phyloP scores from a whole-genome alignment of 2,329 filamentous ascomycete species.

The Aaosphaeria pasadenensis region DNA sequence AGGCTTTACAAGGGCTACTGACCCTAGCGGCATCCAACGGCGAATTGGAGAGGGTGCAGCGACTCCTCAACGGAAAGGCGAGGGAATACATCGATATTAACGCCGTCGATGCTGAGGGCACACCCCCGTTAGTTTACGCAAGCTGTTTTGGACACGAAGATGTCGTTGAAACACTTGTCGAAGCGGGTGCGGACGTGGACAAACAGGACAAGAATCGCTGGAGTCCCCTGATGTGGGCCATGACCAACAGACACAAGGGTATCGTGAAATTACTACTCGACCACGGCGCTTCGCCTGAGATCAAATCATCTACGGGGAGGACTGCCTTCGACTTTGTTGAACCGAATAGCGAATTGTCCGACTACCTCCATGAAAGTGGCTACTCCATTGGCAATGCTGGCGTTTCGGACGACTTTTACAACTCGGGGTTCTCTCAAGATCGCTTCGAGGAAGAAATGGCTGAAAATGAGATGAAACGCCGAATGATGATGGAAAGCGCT shows the following conservation, averaged over 20 bases:
- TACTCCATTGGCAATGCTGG: constrained; percentile 83
- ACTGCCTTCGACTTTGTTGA: constrained; percentile 95
- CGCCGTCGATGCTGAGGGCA: constrained; percentile 87
- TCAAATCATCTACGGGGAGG: constrained; percentile 89
- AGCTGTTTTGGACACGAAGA: constrained; percentile 96
- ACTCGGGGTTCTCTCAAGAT: constrained; percentile 85
- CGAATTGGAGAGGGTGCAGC: constrained; percentile 76
- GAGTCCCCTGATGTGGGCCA: constrained; percentile 99
- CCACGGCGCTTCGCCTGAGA: constrained; percentile 90
- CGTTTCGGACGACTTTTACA: constrained; percentile 88
- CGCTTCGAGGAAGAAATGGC: constrained; percentile 96
- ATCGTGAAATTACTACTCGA: constrained; percentile 93
- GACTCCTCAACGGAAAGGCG: constrained; percentile 71
- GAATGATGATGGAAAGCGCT: constrained; percentile 99
- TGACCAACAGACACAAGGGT: constrained; percentile 95
- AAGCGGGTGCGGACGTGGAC: constrained; percentile 85
- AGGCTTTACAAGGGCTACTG: constrained; percentile 79
- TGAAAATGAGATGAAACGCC: constrained; percentile 88
- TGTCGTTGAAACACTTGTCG: constrained; percentile 79
- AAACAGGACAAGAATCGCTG: constrained; percentile 94
- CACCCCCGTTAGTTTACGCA: constrained; percentile 93
- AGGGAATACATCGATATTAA: constrained; percentile 80
- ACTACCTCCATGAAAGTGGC: constrained; percentile 90
- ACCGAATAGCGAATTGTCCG: constrained; percentile 93
- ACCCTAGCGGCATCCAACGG: constrained; percentile 97